phyloP scores from a whole-genome alignment of 2,329 filamentous ascomycete genomes.

The Ceratocystis huliohia region DNA sequence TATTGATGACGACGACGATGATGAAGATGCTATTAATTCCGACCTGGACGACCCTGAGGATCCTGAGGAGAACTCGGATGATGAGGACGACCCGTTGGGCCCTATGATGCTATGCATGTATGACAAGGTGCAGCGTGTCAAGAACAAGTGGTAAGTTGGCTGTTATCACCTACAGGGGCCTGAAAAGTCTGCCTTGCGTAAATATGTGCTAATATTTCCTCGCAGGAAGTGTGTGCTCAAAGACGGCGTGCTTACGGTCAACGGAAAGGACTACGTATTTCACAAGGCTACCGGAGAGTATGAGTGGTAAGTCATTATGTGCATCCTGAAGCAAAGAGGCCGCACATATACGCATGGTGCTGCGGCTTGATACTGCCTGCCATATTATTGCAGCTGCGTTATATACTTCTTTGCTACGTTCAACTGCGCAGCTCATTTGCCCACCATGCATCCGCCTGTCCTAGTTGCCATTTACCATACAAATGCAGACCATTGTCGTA shows the following conservation, averaged over 20 bases:
- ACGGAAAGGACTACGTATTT: conserved; percentile 93
- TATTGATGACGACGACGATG: conserved; percentile 48
- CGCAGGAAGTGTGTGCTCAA: conserved; percentile 91
- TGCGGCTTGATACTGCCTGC: not conserved
- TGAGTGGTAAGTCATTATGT: conserved; percentile 58
- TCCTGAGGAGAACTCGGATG: conserved; percentile 67
- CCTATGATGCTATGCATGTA: conserved; percentile 99
- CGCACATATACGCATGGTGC: too few species aligned
- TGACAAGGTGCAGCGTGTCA: conserved; percentile 96
- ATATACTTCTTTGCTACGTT: not conserved
- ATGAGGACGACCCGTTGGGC: conserved; percentile 69
- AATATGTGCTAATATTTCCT: conserved; percentile 23
- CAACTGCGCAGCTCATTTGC: not conserved
- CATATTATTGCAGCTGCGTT: not conserved
- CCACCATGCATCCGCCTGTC: too few species aligned
- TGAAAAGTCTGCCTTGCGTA: not conserved
- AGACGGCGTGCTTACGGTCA: conserved; percentile 86
- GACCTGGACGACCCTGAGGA: conserved; percentile 94
- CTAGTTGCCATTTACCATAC: too few species aligned
- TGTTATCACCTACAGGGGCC: not conserved
- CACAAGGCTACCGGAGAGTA: conserved; percentile 96
- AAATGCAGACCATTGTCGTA: not conserved
- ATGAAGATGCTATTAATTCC: conserved; percentile 96
- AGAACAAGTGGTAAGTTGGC: conserved; percentile 78
- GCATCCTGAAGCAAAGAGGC: not conserved